Evolutionary conservation across 2,329 filamentous ascomycete species (phyloP).

Genomic region (Tolypocladium capitatum): DNA sequence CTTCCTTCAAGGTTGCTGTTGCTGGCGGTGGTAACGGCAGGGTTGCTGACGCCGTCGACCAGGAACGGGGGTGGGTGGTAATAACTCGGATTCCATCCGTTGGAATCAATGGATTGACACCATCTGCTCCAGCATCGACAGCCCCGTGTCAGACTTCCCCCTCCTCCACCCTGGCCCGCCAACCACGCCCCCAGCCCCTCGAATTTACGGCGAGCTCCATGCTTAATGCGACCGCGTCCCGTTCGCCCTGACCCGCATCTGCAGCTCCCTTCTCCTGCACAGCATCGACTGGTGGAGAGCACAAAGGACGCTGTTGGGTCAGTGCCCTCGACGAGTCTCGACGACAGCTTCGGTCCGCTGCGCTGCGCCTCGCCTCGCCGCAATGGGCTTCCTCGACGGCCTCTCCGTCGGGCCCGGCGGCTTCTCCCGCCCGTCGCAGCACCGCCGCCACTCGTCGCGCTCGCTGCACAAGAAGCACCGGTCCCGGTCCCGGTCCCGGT

Average conservation of each 20-base stretch:
- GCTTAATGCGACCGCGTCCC: background rate
- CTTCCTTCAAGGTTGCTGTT: too few relatives aligned
- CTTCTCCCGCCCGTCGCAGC: conserved; percentile 13
- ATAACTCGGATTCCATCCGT: too few relatives aligned
- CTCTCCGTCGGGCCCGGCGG: conserved; percentile 17
- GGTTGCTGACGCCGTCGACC: too few relatives aligned
- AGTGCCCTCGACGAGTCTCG: background rate
- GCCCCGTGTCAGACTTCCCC: too few relatives aligned
- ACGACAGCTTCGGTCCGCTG: background rate
- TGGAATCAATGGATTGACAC: too few relatives aligned
- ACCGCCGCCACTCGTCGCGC: conserved; percentile 14
- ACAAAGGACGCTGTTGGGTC: background rate
- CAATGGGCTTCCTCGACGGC: conserved; percentile 22
- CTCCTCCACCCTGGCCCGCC: too few relatives aligned
- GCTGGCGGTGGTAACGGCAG: too few relatives aligned
- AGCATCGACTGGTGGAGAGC: background rate
- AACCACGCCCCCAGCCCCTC: conserved; percentile 16
- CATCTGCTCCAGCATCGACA: too few relatives aligned
- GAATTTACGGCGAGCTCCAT: conserved; percentile 15
- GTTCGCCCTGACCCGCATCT: background rate
- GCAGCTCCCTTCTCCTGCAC: background rate
- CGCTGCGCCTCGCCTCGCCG: background rate
- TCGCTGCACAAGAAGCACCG: conserved; percentile 19
- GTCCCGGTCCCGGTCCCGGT: too few relatives aligned
- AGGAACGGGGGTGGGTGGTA: too few relatives aligned